These are phyloP conservation scores for Barnettozyma botsteinii DNA, from an alignment of 805 yeast species.

Conservation along the genomic window DNA sequence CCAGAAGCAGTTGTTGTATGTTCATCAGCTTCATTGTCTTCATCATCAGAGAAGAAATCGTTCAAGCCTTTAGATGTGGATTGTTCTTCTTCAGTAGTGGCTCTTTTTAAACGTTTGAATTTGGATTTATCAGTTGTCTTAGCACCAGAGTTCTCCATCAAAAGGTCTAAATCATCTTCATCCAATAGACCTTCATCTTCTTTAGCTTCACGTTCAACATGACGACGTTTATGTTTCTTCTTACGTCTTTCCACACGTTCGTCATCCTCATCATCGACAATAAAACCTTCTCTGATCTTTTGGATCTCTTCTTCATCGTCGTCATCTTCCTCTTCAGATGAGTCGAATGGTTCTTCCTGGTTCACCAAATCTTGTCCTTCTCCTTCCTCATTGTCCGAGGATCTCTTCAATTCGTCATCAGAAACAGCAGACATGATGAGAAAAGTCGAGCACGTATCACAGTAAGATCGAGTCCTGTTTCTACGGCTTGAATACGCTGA, in stretches of 20 bases:
- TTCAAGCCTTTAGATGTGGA: conserved; percentile 22
- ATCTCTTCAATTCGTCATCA: conserved; percentile 16
- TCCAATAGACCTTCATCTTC: conserved; percentile 70
- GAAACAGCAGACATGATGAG: conserved; percentile 17
- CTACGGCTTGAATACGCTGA: background rate
- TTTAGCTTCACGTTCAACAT: conserved; percentile 36
- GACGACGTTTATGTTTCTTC: conserved; percentile 32
- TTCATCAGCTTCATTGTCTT: conserved; percentile 30
- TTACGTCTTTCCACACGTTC: conserved; percentile 37
- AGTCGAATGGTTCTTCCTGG: conserved; percentile 42
- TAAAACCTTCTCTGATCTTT: conserved; percentile 83
- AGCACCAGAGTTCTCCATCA: conserved; percentile 89
- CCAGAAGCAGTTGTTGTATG: conserved; percentile 23
- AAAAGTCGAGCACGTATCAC: too few relatives aligned
- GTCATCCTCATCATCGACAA: conserved; percentile 85
- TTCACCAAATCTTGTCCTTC: conserved; percentile 38
- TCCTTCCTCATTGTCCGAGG: conserved; percentile 28
- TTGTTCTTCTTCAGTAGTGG: conserved; percentile 35
- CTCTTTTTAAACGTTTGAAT: conserved; percentile 82
- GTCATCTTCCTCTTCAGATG: conserved; percentile 88
- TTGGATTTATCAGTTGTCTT: conserved; percentile 21
- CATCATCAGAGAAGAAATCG: conserved; percentile 39
- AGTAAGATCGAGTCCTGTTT: background rate
- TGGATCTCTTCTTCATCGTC: conserved; percentile 87
- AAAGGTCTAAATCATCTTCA: conserved; percentile 89